phyloP scores from a whole-genome alignment of 2,329 filamentous ascomycete genomes.

The Fusarium keratoplasticum region DNA sequence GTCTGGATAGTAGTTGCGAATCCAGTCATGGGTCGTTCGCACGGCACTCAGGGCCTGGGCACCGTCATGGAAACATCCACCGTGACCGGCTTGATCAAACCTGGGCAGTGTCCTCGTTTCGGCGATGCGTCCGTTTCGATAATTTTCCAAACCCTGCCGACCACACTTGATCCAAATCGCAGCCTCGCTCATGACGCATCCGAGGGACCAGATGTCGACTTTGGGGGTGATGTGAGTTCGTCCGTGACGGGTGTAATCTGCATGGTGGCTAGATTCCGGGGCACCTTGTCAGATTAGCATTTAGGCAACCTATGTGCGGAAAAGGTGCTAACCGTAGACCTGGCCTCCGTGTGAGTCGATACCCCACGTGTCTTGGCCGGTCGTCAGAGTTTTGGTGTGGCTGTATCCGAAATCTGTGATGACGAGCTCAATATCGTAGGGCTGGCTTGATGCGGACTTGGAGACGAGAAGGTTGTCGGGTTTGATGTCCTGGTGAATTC shows the following conservation, averaged over 20 bases:
- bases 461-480: slow-evolving; percentile 21
- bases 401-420: slow-evolving; percentile 20
- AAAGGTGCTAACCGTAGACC: neutral
- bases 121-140: neutral
- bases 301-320: accelerated
- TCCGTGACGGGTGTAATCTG: neutral
- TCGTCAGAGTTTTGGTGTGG: neutral
- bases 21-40: neutral
- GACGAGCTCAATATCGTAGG: slow-evolving; percentile 2
- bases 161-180: neutral
- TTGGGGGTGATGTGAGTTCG: neutral
- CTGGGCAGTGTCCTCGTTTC: neutral
- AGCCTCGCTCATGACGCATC: slow-evolving; percentile 9
- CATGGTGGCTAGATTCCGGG: slow-evolving; percentile 9
- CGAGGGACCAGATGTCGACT: slow-evolving; percentile 11
- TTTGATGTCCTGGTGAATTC: slow-evolving; percentile 29
- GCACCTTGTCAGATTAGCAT: neutral
- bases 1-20: neutral
- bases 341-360: slow-evolving; percentile 6
- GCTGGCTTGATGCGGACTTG: neutral
- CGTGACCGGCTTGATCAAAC: neutral
- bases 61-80: slow-evolving; percentile 8
- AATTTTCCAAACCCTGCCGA: neutral
- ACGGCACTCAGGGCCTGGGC: neutral
- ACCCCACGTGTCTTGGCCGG: neutral